Evolutionary conservation across 192 early-diverging fungal species (phyloP).

Genomic region (Gamsiella multidivaricata): DNA sequence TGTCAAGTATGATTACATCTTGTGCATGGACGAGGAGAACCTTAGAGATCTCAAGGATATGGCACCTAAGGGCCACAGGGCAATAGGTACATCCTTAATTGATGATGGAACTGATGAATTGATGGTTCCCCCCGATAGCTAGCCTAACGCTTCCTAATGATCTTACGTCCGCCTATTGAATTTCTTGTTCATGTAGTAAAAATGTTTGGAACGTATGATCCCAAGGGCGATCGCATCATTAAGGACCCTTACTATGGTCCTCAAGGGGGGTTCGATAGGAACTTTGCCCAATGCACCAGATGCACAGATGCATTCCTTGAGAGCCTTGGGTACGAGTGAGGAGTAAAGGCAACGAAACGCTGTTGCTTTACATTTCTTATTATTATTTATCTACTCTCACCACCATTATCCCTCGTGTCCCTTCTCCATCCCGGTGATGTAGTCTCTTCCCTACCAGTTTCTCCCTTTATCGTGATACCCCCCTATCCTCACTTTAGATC

Average conservation of each 20-base stretch:
- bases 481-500: too few species aligned
- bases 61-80: constrained; percentile 43
- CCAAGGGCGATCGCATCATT: constrained; percentile 76
- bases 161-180: neutral
- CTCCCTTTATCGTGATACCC: too few species aligned
- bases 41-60: constrained; percentile 66
- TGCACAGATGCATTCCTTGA: constrained; percentile 77
- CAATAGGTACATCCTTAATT: constrained; percentile 33
- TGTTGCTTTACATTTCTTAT: too few species aligned
- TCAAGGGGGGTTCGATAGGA: constrained; percentile 77
- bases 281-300: constrained; percentile 79
- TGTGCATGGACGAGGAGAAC: constrained; percentile 93
- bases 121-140: too few species aligned
- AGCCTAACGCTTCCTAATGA: too few species aligned
- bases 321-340: constrained; percentile 57
- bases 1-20: constrained; percentile 80
- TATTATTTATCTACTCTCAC: too few species aligned
- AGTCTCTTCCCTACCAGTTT: too few species aligned
- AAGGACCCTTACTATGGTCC: constrained; percentile 69
- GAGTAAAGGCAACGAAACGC: neutral
- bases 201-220: constrained; percentile 86
- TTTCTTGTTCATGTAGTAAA: constrained; percentile 51
- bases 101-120: too few species aligned
- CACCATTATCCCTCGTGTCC: too few species aligned
- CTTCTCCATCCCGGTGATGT: too few species aligned